phyloP scores from a whole-genome alignment of 305 asterid genomes.

The Fraxinus latifolia region DNA sequence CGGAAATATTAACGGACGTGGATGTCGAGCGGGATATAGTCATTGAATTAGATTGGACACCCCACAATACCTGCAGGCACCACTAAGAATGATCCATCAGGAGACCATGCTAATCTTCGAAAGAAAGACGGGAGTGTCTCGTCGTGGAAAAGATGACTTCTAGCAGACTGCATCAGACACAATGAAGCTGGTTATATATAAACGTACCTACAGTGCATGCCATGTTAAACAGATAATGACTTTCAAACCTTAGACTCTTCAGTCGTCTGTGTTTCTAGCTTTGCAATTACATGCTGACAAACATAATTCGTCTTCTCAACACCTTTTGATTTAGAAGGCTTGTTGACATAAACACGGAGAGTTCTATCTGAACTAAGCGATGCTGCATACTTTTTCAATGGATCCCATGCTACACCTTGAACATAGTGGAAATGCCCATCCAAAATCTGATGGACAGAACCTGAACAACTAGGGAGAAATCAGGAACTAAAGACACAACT shows the following conservation, averaged over 20 bases:
- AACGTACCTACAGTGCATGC: background rate
- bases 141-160: constrained; percentile 86
- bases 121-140: constrained; percentile 98
- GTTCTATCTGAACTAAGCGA: constrained; percentile 97
- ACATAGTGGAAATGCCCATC: constrained; percentile 94
- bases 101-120: constrained; percentile 95
- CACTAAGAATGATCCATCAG: constrained; percentile 91
- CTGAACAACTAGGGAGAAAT: constrained; percentile 37
- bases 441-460: constrained; percentile 81
- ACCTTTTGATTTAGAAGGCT: constrained; percentile 78
- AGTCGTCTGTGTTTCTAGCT: constrained; percentile 51
- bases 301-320: constrained; percentile 64
- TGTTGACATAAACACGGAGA: constrained; percentile 72
- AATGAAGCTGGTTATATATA: constrained; percentile 20
- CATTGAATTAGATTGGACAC: constrained; percentile 15
- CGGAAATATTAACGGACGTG: background rate
- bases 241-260: constrained; percentile 83
- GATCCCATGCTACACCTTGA: constrained; percentile 99
- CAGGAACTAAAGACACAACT: background rate
- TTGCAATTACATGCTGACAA: constrained; percentile 80
- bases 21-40: background rate
- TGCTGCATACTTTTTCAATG: constrained; percentile 78
- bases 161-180: constrained; percentile 54
- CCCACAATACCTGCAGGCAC: constrained; percentile 80
- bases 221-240: constrained; percentile 13